These are phyloP conservation scores for Phylloporus sp. DNA, from an alignment of 768 basidiomycete genomes.

Conservation along the genomic window DNA sequence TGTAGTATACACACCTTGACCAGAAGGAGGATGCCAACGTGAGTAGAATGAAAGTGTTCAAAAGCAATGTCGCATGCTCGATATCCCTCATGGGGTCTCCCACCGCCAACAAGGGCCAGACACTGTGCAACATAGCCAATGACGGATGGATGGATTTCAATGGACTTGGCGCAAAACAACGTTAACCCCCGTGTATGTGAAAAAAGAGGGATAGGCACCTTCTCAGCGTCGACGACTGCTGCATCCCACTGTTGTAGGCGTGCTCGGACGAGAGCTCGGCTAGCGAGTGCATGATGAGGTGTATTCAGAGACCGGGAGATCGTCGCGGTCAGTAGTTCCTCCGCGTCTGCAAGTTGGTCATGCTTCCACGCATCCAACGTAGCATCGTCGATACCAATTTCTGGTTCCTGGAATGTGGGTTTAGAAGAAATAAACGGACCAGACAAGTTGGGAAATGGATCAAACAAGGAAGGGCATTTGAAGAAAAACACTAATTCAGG, in stretches of 20 bases:
- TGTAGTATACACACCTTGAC: not conserved
- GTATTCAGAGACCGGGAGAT: not conserved
- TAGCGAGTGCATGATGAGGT: not conserved
- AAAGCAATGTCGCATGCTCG: constrained; percentile 6
- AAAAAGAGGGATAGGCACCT: not conserved
- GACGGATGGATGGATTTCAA: not conserved
- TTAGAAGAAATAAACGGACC: too few relatives aligned
- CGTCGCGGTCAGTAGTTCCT: not conserved
- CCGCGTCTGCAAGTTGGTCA: not conserved
- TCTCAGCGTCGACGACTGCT: constrained; percentile 3
- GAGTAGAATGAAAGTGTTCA: not conserved
- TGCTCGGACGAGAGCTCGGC: constrained; percentile 2
- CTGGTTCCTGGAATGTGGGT: not conserved
- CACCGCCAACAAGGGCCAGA: not conserved
- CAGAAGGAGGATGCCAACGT: not conserved
- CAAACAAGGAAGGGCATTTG: too few relatives aligned
- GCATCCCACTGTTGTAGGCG: constrained; percentile 2
- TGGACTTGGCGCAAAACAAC: not conserved
- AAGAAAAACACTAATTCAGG: not conserved
- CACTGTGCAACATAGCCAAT: constrained; percentile 5
- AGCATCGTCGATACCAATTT: not conserved
- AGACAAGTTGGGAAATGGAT: too few relatives aligned
- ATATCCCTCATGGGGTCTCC: not conserved
- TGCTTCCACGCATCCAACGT: not conserved
- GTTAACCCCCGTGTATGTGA: not conserved